Conservation (phyloP, 2,329 filamentous ascomycete genomes). For the Dactylellina parvicollis region DNA sequence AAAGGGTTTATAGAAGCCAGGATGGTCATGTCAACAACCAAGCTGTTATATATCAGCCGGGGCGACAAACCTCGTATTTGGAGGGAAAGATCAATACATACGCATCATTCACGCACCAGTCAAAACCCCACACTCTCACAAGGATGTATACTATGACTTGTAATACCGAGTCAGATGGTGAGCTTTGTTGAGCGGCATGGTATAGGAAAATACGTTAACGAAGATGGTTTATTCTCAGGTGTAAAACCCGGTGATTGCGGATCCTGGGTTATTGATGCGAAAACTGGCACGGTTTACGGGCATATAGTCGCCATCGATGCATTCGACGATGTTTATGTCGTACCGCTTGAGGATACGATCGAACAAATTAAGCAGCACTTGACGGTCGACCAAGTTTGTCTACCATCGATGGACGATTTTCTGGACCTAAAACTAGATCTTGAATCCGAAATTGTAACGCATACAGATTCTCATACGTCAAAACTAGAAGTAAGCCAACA, state of each 20-base stretch:
- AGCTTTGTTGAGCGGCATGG: too few relatives aligned
- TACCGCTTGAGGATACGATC: slow-evolving; percentile 29
- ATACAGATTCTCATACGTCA: too few relatives aligned
- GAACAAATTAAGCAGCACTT: slow-evolving; percentile 11
- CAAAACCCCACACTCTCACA: slow-evolving; percentile 1
- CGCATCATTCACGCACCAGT: slow-evolving; percentile 22
- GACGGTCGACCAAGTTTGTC: neutral
- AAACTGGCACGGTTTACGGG: slow-evolving; percentile 14
- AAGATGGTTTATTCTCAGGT: neutral
- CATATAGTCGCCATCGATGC: slow-evolving; percentile 27
- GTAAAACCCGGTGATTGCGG: slow-evolving; percentile 30
- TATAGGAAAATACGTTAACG: neutral
- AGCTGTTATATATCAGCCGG: slow-evolving; percentile 31
- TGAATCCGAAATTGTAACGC: too few relatives aligned
- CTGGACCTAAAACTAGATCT: too few relatives aligned
- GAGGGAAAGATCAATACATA: slow-evolving; percentile 19
- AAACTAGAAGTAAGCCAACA: too few relatives aligned
- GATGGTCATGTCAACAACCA: neutral
- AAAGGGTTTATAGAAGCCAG: neutral
- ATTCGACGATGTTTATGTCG: slow-evolving; percentile 38
- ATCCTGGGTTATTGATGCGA: slow-evolving; percentile 32
- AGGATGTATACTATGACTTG: slow-evolving; percentile 37
- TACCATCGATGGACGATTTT: slow-evolving; percentile 12
- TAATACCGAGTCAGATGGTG: slow-evolving; percentile 22
- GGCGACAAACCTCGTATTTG: slow-evolving; percentile 14